A percentile compares a stretch with the other conserved stretches of the same genome.
Conservation (phyloP, 2,329 filamentous ascomycete species). For the Ascochyta pisi region DNA sequence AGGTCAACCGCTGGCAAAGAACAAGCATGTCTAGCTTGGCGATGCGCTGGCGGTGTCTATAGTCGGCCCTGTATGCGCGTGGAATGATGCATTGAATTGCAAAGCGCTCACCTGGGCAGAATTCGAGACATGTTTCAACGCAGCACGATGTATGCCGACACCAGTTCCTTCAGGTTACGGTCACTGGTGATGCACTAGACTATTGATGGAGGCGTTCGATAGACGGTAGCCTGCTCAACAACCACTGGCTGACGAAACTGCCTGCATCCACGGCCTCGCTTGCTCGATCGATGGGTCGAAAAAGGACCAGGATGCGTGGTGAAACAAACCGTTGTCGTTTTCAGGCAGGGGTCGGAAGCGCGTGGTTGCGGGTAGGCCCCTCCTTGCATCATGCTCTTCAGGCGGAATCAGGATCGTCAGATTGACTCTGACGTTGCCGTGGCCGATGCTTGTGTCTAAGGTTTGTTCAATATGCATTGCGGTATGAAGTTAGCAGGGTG, state of each 20-base stretch:
- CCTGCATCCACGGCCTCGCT: conserved; percentile 12
- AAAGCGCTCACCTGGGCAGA: neutral
- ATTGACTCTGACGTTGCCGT: conserved; percentile 7
- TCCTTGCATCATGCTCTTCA: conserved; percentile 28
- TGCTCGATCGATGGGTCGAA: conserved; percentile 17
- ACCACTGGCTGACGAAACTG: conserved; percentile 8
- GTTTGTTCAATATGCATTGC: neutral
- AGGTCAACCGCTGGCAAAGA: neutral
- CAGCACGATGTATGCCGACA: neutral
- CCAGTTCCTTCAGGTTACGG: neutral
- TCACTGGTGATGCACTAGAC: neutral
- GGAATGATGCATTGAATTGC: neutral
- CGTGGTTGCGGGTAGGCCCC: conserved; percentile 19
- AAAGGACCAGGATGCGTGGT: conserved; percentile 27
- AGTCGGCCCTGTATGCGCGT: neutral
- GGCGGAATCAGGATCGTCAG: conserved; percentile 7
- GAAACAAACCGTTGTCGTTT: conserved; percentile 34
- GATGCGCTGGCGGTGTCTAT: neutral
- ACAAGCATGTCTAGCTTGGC: neutral
- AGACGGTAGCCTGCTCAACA: conserved; percentile 13
- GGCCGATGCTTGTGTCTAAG: neutral
- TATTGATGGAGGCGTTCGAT: conserved; percentile 17
- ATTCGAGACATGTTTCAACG: conserved; percentile 5
- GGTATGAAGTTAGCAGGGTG: neutral
- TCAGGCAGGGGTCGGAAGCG: conserved; percentile 23